Evolutionary conservation across 768 basidiomycete genomes (phyloP).

Genomic region (Termitomyces sp.): DNA sequence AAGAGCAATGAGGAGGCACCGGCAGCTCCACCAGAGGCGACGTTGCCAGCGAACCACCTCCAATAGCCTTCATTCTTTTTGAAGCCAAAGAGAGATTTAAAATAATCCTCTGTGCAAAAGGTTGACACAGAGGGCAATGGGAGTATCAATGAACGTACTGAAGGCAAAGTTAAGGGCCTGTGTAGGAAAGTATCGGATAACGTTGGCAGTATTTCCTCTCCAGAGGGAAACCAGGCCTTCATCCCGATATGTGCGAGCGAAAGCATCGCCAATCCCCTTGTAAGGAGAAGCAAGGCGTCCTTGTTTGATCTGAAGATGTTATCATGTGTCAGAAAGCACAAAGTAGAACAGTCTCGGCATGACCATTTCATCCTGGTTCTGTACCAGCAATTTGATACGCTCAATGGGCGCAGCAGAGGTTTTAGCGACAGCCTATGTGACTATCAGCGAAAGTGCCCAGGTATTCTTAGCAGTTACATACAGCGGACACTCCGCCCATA

Average conservation of each 20-base stretch:
- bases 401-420: slow-evolving; percentile 99
- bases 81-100: slow-evolving; percentile 98
- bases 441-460: neutral
- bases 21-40: slow-evolving; percentile 97
- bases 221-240: slow-evolving; percentile 95
- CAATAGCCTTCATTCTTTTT: slow-evolving; percentile 98
- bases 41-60: slow-evolving; percentile 97
- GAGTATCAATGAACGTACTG: slow-evolving; percentile 55
- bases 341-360: slow-evolving; percentile 2
- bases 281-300: slow-evolving; percentile 95
- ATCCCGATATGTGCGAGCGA: slow-evolving; percentile 85
- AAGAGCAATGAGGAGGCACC: slow-evolving; percentile 98
- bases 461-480: slow-evolving; percentile 31
- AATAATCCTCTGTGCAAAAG: slow-evolving; percentile 77
- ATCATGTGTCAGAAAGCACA: slow-evolving; percentile 26
- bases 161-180: slow-evolving; percentile 99
- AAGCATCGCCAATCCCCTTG: slow-evolving; percentile 95
- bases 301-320: slow-evolving; percentile 82
- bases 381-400: slow-evolving; percentile 97
- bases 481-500: slow-evolving; percentile 95
- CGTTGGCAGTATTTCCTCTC: slow-evolving; percentile 99
- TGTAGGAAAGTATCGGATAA: slow-evolving; percentile 99
- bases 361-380: slow-evolving; percentile 99
- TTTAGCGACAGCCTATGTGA: slow-evolving; percentile 89
- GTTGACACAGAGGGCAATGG: slow-evolving; percentile 3